Evolutionary conservation across 2,329 filamentous ascomycete species (phyloP), one percentile per base, ranked within the genome.

Genomic region (Diaporthe citrichinensis): DNA sequence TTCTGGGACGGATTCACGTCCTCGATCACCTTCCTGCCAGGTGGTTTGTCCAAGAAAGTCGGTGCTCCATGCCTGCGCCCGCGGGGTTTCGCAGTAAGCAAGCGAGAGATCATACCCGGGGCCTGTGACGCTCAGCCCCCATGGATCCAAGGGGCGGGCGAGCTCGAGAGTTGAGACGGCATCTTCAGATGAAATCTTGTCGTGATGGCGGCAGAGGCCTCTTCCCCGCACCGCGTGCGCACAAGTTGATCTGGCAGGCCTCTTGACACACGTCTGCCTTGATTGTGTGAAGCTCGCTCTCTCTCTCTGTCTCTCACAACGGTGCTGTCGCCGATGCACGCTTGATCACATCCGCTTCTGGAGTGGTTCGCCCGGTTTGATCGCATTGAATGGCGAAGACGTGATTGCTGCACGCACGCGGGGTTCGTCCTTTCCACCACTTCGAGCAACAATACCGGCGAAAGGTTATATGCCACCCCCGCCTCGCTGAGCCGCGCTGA

Each of bases 391-490:
- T 55, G 34, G n/a, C 8, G 49, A 69, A 41, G 65, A 55, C 65
- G 65, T 69, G 65, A 69, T 55, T 55, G 49, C 65, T 69, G 65
- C 34, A 69, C 49, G 49, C 36, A 12, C 46, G 34, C 65, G 65
- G 65, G 65, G 65, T 69, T 69, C 65, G 65, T 69, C 65, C 65
- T 34, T 41, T 69, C 65, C 49, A 69, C 34, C 65, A 53, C 23
- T 69, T 69, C n/a, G 65, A 69, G 65, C 65, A 55, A 55, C 65
- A 69, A 69, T 69, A 69, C 65, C 65, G 65, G 34, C 12, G 15
- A 41, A 41, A 31, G 34, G 34, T 20, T 69, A 69, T 55, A 68
- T 69, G 10, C 7, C 65, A 39, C 23, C 34, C 65, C 65, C 62
- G 49, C 65, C 34, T 49, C 34, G 28, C 49, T 39, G 49, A 15